Evolutionary conservation across 169 alveolate species (phyloP).

Genomic region (Sarcocystis neurona): DNA sequence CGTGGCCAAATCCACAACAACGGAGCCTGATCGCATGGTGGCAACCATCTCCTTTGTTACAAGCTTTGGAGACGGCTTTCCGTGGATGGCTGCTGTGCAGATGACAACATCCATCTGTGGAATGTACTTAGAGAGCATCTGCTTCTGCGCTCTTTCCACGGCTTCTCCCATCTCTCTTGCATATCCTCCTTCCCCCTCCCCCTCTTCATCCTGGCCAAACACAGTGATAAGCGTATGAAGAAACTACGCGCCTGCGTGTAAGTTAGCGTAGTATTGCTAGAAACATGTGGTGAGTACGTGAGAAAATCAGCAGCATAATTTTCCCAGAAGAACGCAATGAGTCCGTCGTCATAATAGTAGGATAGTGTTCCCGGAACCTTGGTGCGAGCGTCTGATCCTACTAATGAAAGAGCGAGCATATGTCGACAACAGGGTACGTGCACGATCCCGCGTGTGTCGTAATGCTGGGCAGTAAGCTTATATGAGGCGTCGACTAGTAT

Average conservation of each 20-base stretch:
- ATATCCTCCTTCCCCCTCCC: constrained; percentile 82
- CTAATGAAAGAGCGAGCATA: no score
- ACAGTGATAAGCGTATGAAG: not conserved
- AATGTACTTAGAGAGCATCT: constrained; percentile 77
- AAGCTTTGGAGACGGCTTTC: constrained; percentile 89
- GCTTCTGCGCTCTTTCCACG: constrained; percentile 78
- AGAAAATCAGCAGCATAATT: no score
- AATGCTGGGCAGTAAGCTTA: no score
- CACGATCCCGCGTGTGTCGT: no score
- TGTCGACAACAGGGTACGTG: no score
- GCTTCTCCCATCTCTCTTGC: constrained; percentile 85
- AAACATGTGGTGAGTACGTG: not conserved
- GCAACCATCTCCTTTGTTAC: constrained; percentile 81
- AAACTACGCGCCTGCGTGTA: not conserved
- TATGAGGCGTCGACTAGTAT: no score
- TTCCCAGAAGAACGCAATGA: no score
- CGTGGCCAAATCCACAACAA: constrained; percentile 88
- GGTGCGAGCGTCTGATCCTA: no score
- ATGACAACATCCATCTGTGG: constrained; percentile 87
- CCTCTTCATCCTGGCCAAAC: constrained; percentile 66
- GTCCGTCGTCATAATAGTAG: no score
- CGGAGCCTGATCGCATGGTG: constrained; percentile 84
- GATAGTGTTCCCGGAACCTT: no score
- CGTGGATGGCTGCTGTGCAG: constrained; percentile 90
- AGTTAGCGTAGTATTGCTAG: not conserved